Evolutionary conservation across 192 early-diverging fungal species (phyloP), one percentile per base, ranked within the genome.

Genomic region (Coemansia sp.): DNA sequence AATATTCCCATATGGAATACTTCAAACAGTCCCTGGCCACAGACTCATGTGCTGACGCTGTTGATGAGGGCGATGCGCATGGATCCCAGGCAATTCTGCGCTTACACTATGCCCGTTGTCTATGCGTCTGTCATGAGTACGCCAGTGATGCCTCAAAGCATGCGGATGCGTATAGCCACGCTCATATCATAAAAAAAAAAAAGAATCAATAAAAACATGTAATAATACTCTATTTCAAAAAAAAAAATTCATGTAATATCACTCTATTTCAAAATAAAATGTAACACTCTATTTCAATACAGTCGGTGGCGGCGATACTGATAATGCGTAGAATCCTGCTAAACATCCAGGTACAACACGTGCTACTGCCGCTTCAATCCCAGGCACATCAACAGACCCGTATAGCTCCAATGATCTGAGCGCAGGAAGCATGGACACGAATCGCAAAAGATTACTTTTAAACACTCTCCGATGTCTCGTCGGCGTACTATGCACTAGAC

Each of bases 131-230:
- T 74, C 33, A 38, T 66, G 31, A 61, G 55, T 31, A 47, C 75
- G 12, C 12, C 64, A 10, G 66, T 20, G 4, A 41, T 78, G 65
- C 69, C 75, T 2, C 34, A 49, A 13, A 66, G 70, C 38, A 64
- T 72, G 69, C 75, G 80, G 18, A 78, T 82, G 75, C 68, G 75
- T 18, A 82, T 82, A 11, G 66, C 69, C 10, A 68, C 80, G 9
- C 63, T 82, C 3, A 15, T 82, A 16, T 69, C 75, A 0, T 74
- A 49, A 55, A 13, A 3, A 15, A 3, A n/a, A n/a, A n/a, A n/a
- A n/a, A n/a, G n/a, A 12, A 43, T 1, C 3, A 36, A 36, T 36
- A 36, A 36, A 34, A 34, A 36, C 34, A 36, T 36, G 34, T 36
- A 36, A 36, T 36, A 36, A 36, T 27, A 27, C 1, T 27, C 1